phyloP scores from a whole-genome alignment of 257 asterid species.

The Solanum appendiculatum region DNA sequence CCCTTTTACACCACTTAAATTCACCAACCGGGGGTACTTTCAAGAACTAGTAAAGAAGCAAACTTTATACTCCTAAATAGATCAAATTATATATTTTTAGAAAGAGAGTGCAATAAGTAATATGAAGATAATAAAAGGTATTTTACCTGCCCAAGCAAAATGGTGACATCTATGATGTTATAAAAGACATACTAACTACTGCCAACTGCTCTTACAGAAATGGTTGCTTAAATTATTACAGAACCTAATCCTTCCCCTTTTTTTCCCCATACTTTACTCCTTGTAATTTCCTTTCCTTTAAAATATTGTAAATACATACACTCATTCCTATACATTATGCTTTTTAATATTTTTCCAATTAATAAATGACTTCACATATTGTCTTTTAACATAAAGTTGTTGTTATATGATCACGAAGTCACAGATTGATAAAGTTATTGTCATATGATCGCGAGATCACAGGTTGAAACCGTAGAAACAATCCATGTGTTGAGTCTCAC shows the following conservation, averaged over 20 bases:
- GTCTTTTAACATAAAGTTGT: not conserved
- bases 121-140: not conserved
- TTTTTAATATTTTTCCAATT: slow-evolving; percentile 12
- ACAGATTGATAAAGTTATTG: not conserved
- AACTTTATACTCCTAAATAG: not conserved
- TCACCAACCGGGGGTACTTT: slow-evolving; percentile 53
- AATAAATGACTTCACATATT: not conserved
- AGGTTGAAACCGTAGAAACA: not conserved
- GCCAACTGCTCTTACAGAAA: slow-evolving; percentile 59
- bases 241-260: slow-evolving; percentile 37
- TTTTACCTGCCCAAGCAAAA: slow-evolving; percentile 51
- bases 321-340: not conserved
- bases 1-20: slow-evolving; percentile 31
- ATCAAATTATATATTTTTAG: slow-evolving; percentile 7
- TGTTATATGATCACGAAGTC: accelerated
- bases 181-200: slow-evolving; percentile 55
- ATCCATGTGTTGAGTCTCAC: not conserved
- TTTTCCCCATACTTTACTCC: slow-evolving; percentile 14
- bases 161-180: slow-evolving; percentile 39
- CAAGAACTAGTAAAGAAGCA: slow-evolving; percentile 39
- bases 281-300: slow-evolving; percentile 15
- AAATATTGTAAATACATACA: not conserved
- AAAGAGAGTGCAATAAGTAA: not conserved
- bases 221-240: slow-evolving; percentile 54
- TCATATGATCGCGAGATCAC: accelerated